Evolutionary conservation across 2,329 filamentous ascomycete species (phyloP).

Genomic region (Botrytis pseudocinerea): DNA sequence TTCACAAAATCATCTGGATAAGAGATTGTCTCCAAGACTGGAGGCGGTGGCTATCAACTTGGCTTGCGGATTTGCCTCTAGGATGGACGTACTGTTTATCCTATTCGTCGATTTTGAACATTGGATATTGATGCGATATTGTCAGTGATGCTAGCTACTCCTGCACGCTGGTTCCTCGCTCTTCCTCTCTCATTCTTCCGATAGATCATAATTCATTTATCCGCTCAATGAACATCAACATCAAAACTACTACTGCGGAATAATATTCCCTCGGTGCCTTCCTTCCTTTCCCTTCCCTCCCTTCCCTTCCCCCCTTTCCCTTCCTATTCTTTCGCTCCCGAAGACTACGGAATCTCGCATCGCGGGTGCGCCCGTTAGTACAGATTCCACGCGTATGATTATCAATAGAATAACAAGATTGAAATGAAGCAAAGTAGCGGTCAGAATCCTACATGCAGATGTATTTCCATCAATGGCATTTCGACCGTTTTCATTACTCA

Average conservation of each 20-base stretch:
- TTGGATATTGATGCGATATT: not conserved
- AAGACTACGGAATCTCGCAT: not conserved
- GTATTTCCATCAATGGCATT: not conserved
- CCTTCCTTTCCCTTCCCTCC: not conserved
- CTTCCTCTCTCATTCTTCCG: not conserved
- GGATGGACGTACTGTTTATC: not conserved
- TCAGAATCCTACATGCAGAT: not conserved
- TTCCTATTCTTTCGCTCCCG: not conserved
- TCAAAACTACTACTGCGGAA: not conserved
- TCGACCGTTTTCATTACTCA: not conserved
- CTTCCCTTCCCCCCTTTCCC: not conserved
- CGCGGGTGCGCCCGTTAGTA: not conserved
- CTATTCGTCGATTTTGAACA: not conserved
- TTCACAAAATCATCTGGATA: too few relatives aligned
- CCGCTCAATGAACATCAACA: not conserved
- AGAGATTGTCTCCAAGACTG: not conserved
- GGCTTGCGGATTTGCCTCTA: not conserved
- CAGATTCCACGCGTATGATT: not conserved
- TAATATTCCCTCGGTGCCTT: not conserved
- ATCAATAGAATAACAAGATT: not conserved
- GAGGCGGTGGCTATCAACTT: not conserved
- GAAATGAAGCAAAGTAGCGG: constrained; percentile 1
- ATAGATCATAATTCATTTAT: not conserved
- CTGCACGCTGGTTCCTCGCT: too few relatives aligned
- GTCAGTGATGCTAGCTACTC: not conserved